Percentiles rank a stretch among this genome's conserved stretches.
phyloP scores from a whole-genome alignment of 2,329 filamentous ascomycete species.

The Pseudogymnoascus sp. region DNA sequence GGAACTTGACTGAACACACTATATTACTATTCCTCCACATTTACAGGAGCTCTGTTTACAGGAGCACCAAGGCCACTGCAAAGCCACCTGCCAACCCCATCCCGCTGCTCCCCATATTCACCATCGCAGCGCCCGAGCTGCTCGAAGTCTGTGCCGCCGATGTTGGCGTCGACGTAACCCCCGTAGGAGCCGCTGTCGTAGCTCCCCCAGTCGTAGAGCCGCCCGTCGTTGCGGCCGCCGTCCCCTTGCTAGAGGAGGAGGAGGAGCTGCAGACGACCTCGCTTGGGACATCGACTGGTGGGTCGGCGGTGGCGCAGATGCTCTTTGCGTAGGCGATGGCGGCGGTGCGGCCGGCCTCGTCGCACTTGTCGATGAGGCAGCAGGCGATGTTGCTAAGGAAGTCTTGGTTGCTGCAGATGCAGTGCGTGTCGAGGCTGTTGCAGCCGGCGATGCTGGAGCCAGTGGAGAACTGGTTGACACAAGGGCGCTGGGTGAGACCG shows the following conservation, averaged over 20 bases:
- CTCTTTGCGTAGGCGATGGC: constrained; percentile 27
- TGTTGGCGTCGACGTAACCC: neutral
- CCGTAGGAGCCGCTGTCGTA: neutral
- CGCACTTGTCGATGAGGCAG: constrained; percentile 40
- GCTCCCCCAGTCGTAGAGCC: neutral
- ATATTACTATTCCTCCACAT: neutral
- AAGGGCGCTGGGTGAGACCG: constrained; percentile 23
- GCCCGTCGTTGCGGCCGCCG: neutral
- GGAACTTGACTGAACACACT: too few relatives aligned
- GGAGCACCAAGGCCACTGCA: neutral
- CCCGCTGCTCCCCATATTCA: neutral
- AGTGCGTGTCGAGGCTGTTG: constrained; percentile 33
- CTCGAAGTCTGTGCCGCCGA: neutral
- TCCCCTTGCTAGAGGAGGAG: neutral
- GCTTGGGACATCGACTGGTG: constrained; percentile 20
- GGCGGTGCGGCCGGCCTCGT: constrained; percentile 29
- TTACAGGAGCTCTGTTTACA: neutral
- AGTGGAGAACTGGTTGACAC: constrained; percentile 28
- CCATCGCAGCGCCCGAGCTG: neutral
- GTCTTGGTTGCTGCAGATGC: constrained; percentile 37
- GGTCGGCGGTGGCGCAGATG: constrained; percentile 28
- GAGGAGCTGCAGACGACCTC: neutral
- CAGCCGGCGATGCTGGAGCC: constrained; percentile 34
- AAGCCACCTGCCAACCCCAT: neutral
- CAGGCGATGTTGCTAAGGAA: constrained; percentile 42